A percentile compares a stretch with the other conserved stretches of the same genome.
Evolutionary conservation across 345 rosid genomes (phyloP).

Genomic region (Crucihimalaya himalaica): DNA sequence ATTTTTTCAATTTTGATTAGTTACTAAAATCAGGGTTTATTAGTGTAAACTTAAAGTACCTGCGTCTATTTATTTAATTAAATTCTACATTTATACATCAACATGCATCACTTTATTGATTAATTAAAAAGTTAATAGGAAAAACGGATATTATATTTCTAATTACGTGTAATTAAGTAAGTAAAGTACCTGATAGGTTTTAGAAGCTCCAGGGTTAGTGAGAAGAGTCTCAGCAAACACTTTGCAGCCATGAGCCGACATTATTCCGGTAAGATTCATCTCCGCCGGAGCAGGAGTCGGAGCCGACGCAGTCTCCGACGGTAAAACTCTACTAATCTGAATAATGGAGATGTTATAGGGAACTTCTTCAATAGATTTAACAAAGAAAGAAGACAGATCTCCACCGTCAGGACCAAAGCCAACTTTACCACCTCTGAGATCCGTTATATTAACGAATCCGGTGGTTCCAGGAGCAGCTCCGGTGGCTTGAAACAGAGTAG

Average conservation of each 20-base stretch:
- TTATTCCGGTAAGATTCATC: conserved; percentile 69
- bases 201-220: conserved; percentile 58
- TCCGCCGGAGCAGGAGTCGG: conserved; percentile 78
- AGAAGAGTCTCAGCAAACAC: conserved; percentile 76
- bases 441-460: conserved; percentile 93
- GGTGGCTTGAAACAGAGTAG: conserved; percentile 91
- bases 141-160: no score
- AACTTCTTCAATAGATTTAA: conserved; percentile 75
- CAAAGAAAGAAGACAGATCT: conserved; percentile 50
- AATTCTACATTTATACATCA: neutral
- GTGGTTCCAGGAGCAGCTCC: conserved; percentile 80
- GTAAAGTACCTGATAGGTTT: conserved; percentile 60
- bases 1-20: neutral
- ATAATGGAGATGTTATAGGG: conserved; percentile 89
- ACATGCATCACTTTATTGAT: neutral
- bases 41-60: neutral
- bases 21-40: neutral
- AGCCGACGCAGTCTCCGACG: conserved; percentile 75
- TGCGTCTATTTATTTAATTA: neutral
- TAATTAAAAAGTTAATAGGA: no score
- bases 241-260: conserved; percentile 93
- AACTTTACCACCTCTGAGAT: conserved; percentile 81
- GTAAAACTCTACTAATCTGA: conserved; percentile 77
- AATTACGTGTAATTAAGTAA: neutral
- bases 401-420: conserved; percentile 74